Evolutionary conservation across 352 stramenopile species (phyloP), one percentile per base, ranked within the genome.

Genomic region (Phytophthora sp.): DNA sequence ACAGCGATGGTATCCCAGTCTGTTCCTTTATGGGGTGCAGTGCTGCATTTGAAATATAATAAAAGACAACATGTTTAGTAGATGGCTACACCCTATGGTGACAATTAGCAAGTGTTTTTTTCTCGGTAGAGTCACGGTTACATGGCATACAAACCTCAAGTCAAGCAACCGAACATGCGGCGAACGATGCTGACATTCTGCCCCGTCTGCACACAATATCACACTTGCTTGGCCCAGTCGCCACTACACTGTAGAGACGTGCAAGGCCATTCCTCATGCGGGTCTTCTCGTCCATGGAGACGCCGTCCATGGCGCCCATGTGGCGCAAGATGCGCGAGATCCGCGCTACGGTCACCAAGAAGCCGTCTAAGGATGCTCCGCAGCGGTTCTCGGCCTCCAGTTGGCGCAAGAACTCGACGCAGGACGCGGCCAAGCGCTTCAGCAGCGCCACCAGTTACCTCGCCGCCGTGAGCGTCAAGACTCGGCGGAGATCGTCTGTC

Each of bases 281-380:
- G 33, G 61, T 75, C 26, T 72, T 75, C 38, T 51, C 41, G 53
- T 42, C 41, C 21, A 24, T 76, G 29, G 53, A 72, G 50, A 65
- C 49, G 44, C 58, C 73, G 39, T 76, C 73, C 15, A 73, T 82
- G 59, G 63, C 57, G 16, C 73, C 74, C 2, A 69, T 80, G 71
- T 85, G 76, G 76, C 57, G 63, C 15, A 75, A 77, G 44, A 61
- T 85, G 55, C 66, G 63, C 30, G 64, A 82, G 45, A 66, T 82
- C 20, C 71, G 71, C 51, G 49, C 71, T 11, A 31, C 77, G 31
- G 64, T 73, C 38, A 65, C 67, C 16, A 72, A 67, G 42, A 21
- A 64, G n/a, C 50, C 57, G 3, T 20, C 61, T 7, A 53, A 64
- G 21, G 61, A 63, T 36, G 20, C 46, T 21, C 55, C 56, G 47